Conservation (phyloP, 306 rosid species). For the Dicorynia guianensis region DNA sequence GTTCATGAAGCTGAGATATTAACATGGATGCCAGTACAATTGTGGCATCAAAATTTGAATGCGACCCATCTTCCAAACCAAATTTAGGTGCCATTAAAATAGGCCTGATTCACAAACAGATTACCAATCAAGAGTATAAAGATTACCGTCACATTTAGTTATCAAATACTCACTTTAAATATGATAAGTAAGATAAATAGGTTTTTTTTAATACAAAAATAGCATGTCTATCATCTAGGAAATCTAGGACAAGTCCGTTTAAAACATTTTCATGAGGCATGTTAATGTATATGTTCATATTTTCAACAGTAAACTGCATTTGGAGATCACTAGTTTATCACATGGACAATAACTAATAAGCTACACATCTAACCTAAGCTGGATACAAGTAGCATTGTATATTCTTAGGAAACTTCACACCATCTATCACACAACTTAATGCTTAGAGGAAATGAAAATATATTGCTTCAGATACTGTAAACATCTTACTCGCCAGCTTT, state of each 20-base stretch:
- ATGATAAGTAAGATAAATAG: constrained; percentile 9
- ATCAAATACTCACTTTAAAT: constrained; percentile 13
- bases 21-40: constrained; percentile 98
- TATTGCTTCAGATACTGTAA: constrained; percentile 7
- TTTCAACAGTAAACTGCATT: constrained; percentile 1
- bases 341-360: constrained; percentile 6
- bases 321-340: not conserved
- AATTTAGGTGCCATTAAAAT: constrained; percentile 92
- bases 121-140: constrained; percentile 26
- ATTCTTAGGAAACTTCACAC: not conserved
- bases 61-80: constrained; percentile 80
- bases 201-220: not conserved
- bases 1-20: constrained; percentile 75
- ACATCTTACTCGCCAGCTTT: constrained; percentile 92
- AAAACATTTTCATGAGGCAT: not conserved
- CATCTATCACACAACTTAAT: constrained; percentile 10
- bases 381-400: not conserved
- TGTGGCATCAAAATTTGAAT: constrained; percentile 86
- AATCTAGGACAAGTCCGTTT: not conserved
- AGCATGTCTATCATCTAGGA: constrained; percentile 6
- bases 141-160: constrained; percentile 28
- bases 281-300: not conserved
- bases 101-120: constrained; percentile 70
- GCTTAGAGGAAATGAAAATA: constrained; percentile 4
- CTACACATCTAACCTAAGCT: not conserved